Base-by-base conservation (phyloP, 495 filamentous ascomycete genomes). In the Amniculicola lignicola region DNA sequence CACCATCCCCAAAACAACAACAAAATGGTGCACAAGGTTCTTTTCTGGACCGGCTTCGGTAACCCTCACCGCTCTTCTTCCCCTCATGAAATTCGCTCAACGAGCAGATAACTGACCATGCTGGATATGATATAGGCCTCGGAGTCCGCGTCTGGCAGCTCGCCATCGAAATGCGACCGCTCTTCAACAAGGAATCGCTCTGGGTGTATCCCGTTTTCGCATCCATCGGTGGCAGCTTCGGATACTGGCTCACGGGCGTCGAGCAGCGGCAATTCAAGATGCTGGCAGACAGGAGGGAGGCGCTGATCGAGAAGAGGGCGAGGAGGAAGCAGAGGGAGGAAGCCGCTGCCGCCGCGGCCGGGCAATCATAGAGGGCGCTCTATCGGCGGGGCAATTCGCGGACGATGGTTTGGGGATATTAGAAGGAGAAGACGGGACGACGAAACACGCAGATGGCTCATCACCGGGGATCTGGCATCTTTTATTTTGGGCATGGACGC, bases 21-120 rank as follows among this genome's bases (percentile, higher is more conserved):
- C 51, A 66, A 38, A 57, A 81, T 82, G 81, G 82, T 86, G 64
- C 80, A 85, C 78, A 89, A 90, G 76, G 80, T 96, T 72, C 73
- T 96, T 72, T 95, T 96, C 82, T 98, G 93, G 93, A 81, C 82
- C 66, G 86, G 88, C 81, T 96, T 97, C 83, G 93, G 93, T 98
- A 85, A 42, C 27, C 40, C 39, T 44, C 56, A 41, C 35, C 43
- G 39, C 35, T 43, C 27, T 29, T 22, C 25, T 35, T 31, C 43
- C 43, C 12, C 24, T 16, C 21, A 43, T 19, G 55, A 19, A 31
- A 7, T 11, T 40, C 22, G 10, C 41, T 9, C 10, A 18, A 15
- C 40, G 46, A 59, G 18, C n/a, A 35, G 31, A 56, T 63, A 14
- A 29, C 38, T 59, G 55, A 40, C 21, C 52, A 24, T 25, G 12